Evolutionary conservation across 129 eudicot genomes (phyloP).

Genomic region (Saussurea involucrata): DNA sequence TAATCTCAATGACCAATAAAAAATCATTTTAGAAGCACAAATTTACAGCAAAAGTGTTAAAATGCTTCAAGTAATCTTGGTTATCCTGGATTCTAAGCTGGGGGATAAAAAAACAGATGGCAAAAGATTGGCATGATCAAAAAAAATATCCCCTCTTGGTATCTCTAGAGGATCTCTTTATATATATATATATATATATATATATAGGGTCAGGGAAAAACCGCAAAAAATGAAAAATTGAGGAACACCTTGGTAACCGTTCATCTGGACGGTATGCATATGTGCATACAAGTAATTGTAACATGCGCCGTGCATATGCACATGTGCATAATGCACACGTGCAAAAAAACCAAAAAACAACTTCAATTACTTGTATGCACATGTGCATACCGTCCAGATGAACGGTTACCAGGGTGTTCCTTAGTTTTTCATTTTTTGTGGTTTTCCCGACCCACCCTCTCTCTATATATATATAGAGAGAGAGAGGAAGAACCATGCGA

Average conservation of each 20-base stretch:
- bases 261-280: not conserved
- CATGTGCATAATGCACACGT: no score
- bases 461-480: no score
- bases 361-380: no score
- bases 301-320: no score
- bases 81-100: not conserved
- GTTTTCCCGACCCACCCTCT: not conserved
- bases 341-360: no score
- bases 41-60: not conserved
- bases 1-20: not conserved
- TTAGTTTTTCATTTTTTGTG: not conserved
- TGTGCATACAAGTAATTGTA: not conserved
- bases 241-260: not conserved
- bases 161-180: not conserved
- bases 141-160: not conserved
- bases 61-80: not conserved
- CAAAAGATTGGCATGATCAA: not conserved
- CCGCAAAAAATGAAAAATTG: no score
- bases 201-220: no score
- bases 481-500: no score
- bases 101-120: not conserved
- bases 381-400: not conserved
- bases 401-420: not conserved
- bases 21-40: not conserved
- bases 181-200: no score